Percentiles rank a stretch among this genome's conserved stretches.
phyloP scores from a whole-genome alignment of 108 stramenopile species.

The Licmophora abbreviata region DNA sequence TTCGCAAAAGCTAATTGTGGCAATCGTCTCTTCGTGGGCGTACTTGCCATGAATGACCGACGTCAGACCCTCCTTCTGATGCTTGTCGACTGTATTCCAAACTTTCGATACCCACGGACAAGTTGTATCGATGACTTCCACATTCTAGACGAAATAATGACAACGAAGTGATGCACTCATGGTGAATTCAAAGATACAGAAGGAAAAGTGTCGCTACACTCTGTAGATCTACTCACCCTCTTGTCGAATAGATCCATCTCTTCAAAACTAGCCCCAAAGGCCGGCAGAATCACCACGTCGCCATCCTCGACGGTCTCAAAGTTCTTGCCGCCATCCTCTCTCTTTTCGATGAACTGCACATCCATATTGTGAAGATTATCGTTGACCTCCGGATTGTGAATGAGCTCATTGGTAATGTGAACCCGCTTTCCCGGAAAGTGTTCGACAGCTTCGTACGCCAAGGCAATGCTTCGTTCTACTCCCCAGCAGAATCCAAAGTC shows the following conservation, averaged over 20 bases:
- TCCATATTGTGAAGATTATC: conserved; percentile 83
- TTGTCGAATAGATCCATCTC: conserved; percentile 81
- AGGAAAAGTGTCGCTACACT: too few species aligned
- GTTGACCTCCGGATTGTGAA: conserved; percentile 97
- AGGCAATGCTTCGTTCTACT: conserved; percentile 86
- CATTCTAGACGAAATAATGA: too few species aligned
- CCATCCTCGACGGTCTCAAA: conserved; percentile 71
- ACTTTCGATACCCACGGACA: conserved; percentile 98
- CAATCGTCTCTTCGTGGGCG: conserved; percentile 93
- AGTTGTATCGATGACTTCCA: conserved; percentile 94
- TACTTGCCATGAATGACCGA: conserved; percentile 94
- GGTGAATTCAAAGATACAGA: not conserved
- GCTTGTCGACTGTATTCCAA: conserved; percentile 94
- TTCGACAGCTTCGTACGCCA: conserved; percentile 87
- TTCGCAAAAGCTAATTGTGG: conserved; percentile 87
- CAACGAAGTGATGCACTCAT: conserved; percentile 4
- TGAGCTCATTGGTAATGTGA: conserved; percentile 96
- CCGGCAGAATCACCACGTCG: conserved; percentile 94
- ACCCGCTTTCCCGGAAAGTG: conserved; percentile 82
- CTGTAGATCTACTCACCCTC: conserved; percentile 19
- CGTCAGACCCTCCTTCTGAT: conserved; percentile 79
- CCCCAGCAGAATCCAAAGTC: conserved; percentile 91
- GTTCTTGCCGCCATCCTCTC: conserved; percentile 63
- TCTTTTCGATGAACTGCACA: conserved; percentile 85
- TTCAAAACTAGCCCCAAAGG: conserved; percentile 92